Evolutionary conservation across 1,284 basidiomycete genomes (phyloP), one percentile per base, ranked within the genome.

Genomic region (Mycena sp.): DNA sequence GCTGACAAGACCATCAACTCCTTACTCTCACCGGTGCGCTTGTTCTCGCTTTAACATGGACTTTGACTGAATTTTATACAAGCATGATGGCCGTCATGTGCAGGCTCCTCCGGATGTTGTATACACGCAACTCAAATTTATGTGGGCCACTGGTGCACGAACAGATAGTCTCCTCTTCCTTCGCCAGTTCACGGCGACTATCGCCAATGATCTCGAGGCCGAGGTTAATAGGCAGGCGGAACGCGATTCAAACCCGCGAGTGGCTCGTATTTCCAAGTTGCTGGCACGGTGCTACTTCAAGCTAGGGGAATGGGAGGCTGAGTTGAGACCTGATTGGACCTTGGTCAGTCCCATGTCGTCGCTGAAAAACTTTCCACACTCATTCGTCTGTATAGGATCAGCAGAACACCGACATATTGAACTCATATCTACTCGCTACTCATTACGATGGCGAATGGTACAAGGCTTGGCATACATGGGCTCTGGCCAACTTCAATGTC

Each of bases 381-480:
- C 48, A 77, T 48, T 5, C 11, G 22, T 62, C 16, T 50, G 64
- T 70, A 30, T 76, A 96, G 93, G 86, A 91, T 71, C 71, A 64
- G 44, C 93, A 95, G 73, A 90, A 95, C 39, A 89, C 91, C 56
- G 92, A 93, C 55, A 96, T 98, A 69, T 83, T 98, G 13, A 88
- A 93, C 74, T 93, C 95, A 38, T 99, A 98, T 82, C 87, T 90
- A 67, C 86, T 94, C 48, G 95, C 98, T 0, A 99, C 97, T 3
- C 93, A 96, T 79, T 95, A 96, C 74, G 98, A 99, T 80, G 90
- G 93, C 8, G 88, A 88, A 54, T 99, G 97, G 97, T 99, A 99
- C 83, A 98, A 99, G 82, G 98, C 97, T 20, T 99, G 97, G 97
- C 97, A 99, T 80, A 97, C 96, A 0, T 99, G 97, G 96, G 97